Base-by-base conservation (phyloP, 2,329 filamentous ascomycete species). In the Colletotrichum tropicale region DNA sequence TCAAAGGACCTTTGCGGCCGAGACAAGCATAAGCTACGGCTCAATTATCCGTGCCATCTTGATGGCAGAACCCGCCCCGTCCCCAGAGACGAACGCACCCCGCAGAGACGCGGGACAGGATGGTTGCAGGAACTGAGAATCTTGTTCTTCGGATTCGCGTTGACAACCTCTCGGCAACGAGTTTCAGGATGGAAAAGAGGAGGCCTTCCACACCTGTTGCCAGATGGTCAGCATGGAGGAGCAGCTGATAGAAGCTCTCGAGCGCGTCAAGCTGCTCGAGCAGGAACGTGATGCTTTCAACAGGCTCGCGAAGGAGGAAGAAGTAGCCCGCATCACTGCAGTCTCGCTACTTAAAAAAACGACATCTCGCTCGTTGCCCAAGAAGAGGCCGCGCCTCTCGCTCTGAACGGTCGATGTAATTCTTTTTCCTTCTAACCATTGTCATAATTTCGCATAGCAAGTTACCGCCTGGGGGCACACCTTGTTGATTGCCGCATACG, bases 191-290 rank as follows among this genome's bases (percentile, higher is more conserved):
- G 26, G 52, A 56, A 21, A 56, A 56, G 52, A 56, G 80, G 93
- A 94, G 80, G 91, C 92, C 2, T 94, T 94, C 78, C 85, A 89
- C 32, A 91, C 92, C 21, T 89, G 93, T 75, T 94, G 94, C 80
- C 88, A 92, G 79, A 87, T 94, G 68, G 91, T 92, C 70, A 88
- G 90, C 56, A 83, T 92, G 65, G 90, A 94, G 77, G 92, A 94
- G 80, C 91, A 95, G 82, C 86, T 96, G 4, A 88, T 92, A 30
- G 89, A 92, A 77, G 87, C 93, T 21, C 87, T 90, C 64, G 91
- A 93, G 77, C 89, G 88, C 66, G 87, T 94, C 78, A 91, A 89
- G 81, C 85, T 93, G 34, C 87, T 94, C 16, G 93, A 95, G 81
- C 91, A 94, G 81, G 94, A 96, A 83, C 92, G 93, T 12, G 93